phyloP scores from a whole-genome alignment of 306 rosid species.

The Inga laurina region DNA sequence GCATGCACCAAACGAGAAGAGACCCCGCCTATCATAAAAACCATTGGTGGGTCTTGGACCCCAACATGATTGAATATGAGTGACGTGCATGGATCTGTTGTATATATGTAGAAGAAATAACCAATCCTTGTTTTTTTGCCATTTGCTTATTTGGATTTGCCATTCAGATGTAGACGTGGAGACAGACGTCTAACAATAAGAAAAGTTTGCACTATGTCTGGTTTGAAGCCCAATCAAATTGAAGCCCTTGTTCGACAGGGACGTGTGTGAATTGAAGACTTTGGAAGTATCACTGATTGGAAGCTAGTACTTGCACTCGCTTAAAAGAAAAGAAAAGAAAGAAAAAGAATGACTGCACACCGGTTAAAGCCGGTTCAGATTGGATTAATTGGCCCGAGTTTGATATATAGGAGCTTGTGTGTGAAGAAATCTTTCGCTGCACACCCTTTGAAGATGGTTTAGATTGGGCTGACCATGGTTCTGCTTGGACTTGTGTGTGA shows the following conservation, averaged over 20 bases:
- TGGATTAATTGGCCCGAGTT: too few relatives aligned
- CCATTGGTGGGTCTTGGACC: background rate
- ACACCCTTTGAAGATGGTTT: too few relatives aligned
- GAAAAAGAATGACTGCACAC: too few relatives aligned
- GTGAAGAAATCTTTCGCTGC: too few relatives aligned
- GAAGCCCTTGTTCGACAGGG: background rate
- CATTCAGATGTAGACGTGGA: slow-evolving; percentile 25
- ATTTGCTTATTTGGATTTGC: slow-evolving; percentile 20
- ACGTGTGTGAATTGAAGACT: background rate
- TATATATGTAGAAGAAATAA: background rate
- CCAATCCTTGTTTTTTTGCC: background rate
- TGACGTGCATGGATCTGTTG: background rate
- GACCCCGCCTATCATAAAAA: slow-evolving; percentile 6
- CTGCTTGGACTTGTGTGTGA: too few relatives aligned
- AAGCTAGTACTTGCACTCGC: background rate
- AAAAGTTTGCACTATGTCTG: background rate
- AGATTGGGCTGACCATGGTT: too few relatives aligned
- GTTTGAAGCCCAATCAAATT: too few relatives aligned
- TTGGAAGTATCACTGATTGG: background rate
- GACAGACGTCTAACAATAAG: slow-evolving; percentile 16
- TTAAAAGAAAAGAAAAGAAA: too few relatives aligned
- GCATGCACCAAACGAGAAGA: slow-evolving; percentile 12
- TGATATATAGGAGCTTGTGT: too few relatives aligned
- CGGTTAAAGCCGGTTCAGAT: too few relatives aligned
- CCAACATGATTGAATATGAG: background rate